These are phyloP conservation scores for Fusarium austroafricanum DNA, from an alignment of 2,329 filamentous ascomycete genomes.

Conservation along the genomic window DNA sequence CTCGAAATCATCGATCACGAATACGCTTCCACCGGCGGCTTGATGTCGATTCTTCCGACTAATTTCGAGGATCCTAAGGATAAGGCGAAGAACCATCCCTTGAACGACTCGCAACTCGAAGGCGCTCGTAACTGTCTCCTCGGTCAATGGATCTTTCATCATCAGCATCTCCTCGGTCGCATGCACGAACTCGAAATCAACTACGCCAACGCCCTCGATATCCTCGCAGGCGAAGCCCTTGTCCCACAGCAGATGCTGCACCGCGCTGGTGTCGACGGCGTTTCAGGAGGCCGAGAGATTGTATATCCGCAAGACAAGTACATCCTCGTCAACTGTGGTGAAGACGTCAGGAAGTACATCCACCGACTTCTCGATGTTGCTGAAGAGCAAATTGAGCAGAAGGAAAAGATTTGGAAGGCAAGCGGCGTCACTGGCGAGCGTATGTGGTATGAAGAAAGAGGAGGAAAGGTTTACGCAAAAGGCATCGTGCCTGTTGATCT, in stretches of 20 bases:
- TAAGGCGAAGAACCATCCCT: constrained; percentile 40
- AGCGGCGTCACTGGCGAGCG: constrained; percentile 57
- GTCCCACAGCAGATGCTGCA: constrained; percentile 65
- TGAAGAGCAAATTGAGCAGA: constrained; percentile 55
- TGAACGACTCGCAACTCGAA: constrained; percentile 50
- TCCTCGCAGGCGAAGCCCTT: constrained; percentile 61
- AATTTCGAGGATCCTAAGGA: constrained; percentile 43
- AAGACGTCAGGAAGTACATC: constrained; percentile 61
- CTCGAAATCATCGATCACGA: constrained; percentile 71
- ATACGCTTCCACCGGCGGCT: constrained; percentile 65
- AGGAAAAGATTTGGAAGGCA: constrained; percentile 50
- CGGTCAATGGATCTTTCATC: constrained; percentile 67
- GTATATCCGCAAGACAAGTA: constrained; percentile 67
- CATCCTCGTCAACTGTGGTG: constrained; percentile 65
- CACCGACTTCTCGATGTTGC: constrained; percentile 60
- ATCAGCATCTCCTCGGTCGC: constrained; percentile 64
- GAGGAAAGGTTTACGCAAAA: constrained; percentile 49
- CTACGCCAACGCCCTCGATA: constrained; percentile 63
- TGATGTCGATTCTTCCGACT: constrained; percentile 65
- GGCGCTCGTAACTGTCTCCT: constrained; percentile 64
- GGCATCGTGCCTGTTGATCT: constrained; percentile 64
- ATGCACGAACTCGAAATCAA: constrained; percentile 68
- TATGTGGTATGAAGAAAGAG: constrained; percentile 47
- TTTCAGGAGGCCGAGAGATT: constrained; percentile 63
- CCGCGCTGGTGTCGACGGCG: constrained; percentile 62